Evolutionary conservation across 1,284 basidiomycete genomes (phyloP), one percentile per base, ranked within the genome.

Genomic region (Tausonia pullulans): DNA sequence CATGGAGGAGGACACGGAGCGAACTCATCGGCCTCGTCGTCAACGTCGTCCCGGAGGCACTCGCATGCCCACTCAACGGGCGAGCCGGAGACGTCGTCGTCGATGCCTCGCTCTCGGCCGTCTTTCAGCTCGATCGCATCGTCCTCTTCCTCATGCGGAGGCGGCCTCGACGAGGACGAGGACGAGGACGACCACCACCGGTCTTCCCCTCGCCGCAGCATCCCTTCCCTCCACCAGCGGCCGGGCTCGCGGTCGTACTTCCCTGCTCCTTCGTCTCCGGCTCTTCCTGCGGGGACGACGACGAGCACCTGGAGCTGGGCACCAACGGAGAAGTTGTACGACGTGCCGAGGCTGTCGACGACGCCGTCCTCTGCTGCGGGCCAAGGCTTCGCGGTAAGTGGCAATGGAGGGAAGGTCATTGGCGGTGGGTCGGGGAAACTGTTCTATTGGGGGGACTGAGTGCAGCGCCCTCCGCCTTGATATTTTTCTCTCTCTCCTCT

Each of bases 371-470:
- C 14, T 5, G 39, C 8, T n/a, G 55, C 4, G 14, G 11, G n/a
- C 6, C 14, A 45, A n/a, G 43, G 55, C 54, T 39, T 14, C 40
- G 16, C 39, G 55, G 27, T 27, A 27, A 27, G 27, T 27, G 27
- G 27, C 27, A 27, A 27, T 41, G 53, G 11, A 27, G 7, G 14
- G n/a, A 57, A 44, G 43, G 43, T 11, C 55, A 57, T 40, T 43
- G 7, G 43, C 43, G 55, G 48, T 8, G 48, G 9, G 8, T 8
- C 9, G 48, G 48, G 55, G 41, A 57, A 57, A 10, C 43, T 57
- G 14, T 57, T 57, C n/a, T 57, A 57, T n/a, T 57, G 55, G 55
- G 55, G 43, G 13, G 27, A 13, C 40, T 57, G 55, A 57, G 51
- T 27, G 27, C 27, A 2, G 27, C 27, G 27, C 27, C 27, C 27